Base-by-base conservation (phyloP, 2,329 filamentous ascomycete species). In the Cryphonectria japonica region DNA sequence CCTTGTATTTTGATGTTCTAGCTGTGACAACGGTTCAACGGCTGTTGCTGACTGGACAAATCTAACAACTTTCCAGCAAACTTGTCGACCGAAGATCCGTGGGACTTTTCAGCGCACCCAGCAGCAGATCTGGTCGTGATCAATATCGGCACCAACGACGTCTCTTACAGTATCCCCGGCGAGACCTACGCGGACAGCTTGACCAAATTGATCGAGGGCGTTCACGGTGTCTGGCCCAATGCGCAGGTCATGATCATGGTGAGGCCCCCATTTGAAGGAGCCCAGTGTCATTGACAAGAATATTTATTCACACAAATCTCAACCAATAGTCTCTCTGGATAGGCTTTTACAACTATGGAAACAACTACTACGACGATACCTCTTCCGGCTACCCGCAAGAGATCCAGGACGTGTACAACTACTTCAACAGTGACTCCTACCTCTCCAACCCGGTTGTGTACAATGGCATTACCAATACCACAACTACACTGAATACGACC, bases 301-400 rank as follows among this genome's bases (percentile, higher is more conserved):
- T 64, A 76, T 50, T 75, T 29, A 32, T n/a, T 26, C 6, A 32
- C 62, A 43, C 37, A 50, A 22, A n/a, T 26, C 5, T 13, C 41
- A 3, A 22, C 13, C 2, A 16, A 19, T 52, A 86, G 84, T 84
- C 83, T 50, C 82, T 88, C 68, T 89, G 86, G 85, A 82, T 85
- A 54, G 82, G 83, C n/a, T 90, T 88, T 78, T 79, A 79, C 69
- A 79, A 83, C 41, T 75, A 80, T 62, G 87, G 86, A 11, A 87
- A 86, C 74, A 83, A 81, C 8, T 89, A 85, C 75, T 74, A 77
- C 9, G 84, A 87, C 75, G 78, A 78, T 32, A 79, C 81, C 6
- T 71, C 74, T 1, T 32, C 73, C 9, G 83, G 83, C 26, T 88
- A 85, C 74, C 79, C 83, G 68, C 79, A 84, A 41, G 85, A 89